Percentiles rank a stretch among this genome's conserved stretches.
phyloP scores from a whole-genome alignment of 768 basidiomycete species.

The Ramaria sp. region DNA sequence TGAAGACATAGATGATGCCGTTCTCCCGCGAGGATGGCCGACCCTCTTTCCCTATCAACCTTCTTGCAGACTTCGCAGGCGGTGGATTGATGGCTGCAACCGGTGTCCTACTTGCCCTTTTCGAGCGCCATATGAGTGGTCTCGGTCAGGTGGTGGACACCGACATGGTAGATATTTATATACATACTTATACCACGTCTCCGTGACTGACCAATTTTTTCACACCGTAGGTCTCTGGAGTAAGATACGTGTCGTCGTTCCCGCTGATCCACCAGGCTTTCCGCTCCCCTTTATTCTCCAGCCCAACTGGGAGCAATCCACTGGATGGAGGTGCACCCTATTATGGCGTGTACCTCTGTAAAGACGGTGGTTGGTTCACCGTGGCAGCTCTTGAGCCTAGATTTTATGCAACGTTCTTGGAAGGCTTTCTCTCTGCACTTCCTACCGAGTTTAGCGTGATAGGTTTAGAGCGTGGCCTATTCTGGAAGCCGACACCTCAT shows the following conservation, averaged over 20 bases:
- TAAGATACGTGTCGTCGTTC: slow-evolving; percentile 67
- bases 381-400: slow-evolving; percentile 67
- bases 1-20: slow-evolving; percentile 32
- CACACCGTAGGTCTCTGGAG: slow-evolving; percentile 54
- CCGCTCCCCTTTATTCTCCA: slow-evolving; percentile 26
- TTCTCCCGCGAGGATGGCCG: slow-evolving; percentile 51
- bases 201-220: background rate
- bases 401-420: slow-evolving; percentile 56
- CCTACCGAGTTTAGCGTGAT: slow-evolving; percentile 29
- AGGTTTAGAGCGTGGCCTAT: slow-evolving; percentile 20
- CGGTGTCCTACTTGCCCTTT: slow-evolving; percentile 64
- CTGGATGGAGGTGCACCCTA: slow-evolving; percentile 75
- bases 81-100: slow-evolving; percentile 63
- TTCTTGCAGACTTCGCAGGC: slow-evolving; percentile 76
- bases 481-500: slow-evolving; percentile 43
- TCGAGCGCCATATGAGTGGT: slow-evolving; percentile 54
- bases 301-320: slow-evolving; percentile 34
- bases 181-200: background rate
- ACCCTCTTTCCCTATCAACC: slow-evolving; percentile 62
- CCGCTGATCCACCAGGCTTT: slow-evolving; percentile 40
- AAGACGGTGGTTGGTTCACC: slow-evolving; percentile 65
- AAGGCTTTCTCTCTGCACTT: slow-evolving; percentile 24
- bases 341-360: slow-evolving; percentile 64
- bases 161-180: slow-evolving; percentile 49
- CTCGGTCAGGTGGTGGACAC: slow-evolving; percentile 63